A percentile compares a stretch with the other conserved stretches of the same genome.
Conservation (phyloP, 257 asterid species). For the Vinca minor region DNA sequence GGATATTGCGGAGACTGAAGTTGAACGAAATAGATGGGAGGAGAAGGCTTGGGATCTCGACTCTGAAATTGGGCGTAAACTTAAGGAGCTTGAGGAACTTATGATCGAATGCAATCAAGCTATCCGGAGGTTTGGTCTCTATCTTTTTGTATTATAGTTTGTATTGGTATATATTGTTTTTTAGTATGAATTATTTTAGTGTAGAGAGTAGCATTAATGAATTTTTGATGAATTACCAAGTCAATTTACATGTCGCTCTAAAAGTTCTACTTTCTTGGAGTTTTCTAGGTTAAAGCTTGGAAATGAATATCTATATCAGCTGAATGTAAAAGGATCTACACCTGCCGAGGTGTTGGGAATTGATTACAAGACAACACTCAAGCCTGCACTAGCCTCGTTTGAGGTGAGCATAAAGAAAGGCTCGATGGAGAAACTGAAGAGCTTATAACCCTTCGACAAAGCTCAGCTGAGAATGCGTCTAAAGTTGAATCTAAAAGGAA, state of each 20-base stretch:
- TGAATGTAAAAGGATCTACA: constrained; percentile 65
- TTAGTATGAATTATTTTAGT: too few species aligned
- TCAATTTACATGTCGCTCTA: not conserved
- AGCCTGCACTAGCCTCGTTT: constrained; percentile 63
- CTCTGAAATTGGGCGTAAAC: constrained; percentile 53
- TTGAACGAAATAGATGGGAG: constrained; percentile 70
- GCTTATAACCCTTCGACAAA: constrained; percentile 63
- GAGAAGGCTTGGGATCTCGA: constrained; percentile 83
- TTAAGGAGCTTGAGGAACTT: constrained; percentile 66
- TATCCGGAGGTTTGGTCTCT: constrained; percentile 47
- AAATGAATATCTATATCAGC: constrained; percentile 66
- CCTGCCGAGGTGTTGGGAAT: constrained; percentile 59
- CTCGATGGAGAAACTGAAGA: constrained; percentile 64
- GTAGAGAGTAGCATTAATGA: too few species aligned
- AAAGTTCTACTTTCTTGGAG: constrained; percentile 8
- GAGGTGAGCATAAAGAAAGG: constrained; percentile 50
- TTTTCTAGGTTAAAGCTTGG: constrained; percentile 72
- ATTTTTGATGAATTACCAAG: constrained; percentile 3
- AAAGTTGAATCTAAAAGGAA: constrained; percentile 62
- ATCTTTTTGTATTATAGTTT: constrained; percentile 7
- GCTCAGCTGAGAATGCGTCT: constrained; percentile 47
- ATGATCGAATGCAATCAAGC: constrained; percentile 75
- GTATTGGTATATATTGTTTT: not conserved
- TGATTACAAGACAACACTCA: constrained; percentile 58
- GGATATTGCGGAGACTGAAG: constrained; percentile 61